Conservation (phyloP, 768 basidiomycete species). For the Terana coerulea region DNA sequence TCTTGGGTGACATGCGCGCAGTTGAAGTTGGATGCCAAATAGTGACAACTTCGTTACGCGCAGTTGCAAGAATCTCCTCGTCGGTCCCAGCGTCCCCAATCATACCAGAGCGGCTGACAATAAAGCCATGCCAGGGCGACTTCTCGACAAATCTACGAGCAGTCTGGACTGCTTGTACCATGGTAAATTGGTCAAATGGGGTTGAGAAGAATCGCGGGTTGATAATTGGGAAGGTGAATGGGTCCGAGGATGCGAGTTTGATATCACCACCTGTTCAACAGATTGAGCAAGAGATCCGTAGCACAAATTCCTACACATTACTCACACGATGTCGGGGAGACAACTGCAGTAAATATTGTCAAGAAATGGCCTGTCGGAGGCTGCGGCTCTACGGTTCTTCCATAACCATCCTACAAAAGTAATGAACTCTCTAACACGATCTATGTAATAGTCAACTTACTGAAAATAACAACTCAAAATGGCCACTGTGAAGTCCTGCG, state of each 20-base stretch:
- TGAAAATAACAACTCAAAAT: slow-evolving; percentile 5
- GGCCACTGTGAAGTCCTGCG: not conserved
- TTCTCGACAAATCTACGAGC: not conserved
- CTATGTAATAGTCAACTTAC: not conserved
- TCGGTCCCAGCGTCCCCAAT: not conserved
- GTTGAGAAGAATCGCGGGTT: slow-evolving; percentile 20
- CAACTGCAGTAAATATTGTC: slow-evolving; percentile 2
- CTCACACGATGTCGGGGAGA: slow-evolving; percentile 7
- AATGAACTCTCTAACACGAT: not conserved
- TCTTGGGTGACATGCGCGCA: slow-evolving; percentile 13
- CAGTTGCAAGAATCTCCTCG: not conserved
- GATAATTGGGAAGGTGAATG: slow-evolving; percentile 21
- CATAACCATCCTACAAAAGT: slow-evolving; percentile 8
- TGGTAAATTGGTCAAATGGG: slow-evolving; percentile 23
- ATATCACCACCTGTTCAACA: slow-evolving; percentile 20
- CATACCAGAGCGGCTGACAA: not conserved
- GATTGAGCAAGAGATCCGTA: not conserved
- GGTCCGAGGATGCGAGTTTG: slow-evolving; percentile 16
- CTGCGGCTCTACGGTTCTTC: not conserved
- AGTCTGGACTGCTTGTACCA: slow-evolving; percentile 18
- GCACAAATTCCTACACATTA: not conserved
- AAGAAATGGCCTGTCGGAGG: slow-evolving; percentile 8
- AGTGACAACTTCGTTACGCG: not conserved
- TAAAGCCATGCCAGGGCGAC: not conserved
- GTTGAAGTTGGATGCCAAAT: slow-evolving; percentile 10